phyloP scores from a whole-genome alignment of 192 early-diverging fungal species.

The Backusella westeae region DNA sequence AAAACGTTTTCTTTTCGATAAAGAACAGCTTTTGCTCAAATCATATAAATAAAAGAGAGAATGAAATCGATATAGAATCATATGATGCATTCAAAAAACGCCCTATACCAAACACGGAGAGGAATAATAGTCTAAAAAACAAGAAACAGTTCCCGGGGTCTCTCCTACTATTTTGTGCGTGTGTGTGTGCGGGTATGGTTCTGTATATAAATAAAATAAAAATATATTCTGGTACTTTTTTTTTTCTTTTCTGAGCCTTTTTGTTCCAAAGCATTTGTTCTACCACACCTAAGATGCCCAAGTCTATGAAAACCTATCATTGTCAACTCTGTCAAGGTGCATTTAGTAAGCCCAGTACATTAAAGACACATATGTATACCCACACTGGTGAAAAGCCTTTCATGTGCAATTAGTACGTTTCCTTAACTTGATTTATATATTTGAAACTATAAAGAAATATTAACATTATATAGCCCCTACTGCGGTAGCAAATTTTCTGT shows the following conservation, averaged over 20 bases:
- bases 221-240: neutral
- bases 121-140: neutral
- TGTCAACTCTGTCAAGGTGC: neutral
- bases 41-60: too few species aligned
- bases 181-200: neutral
- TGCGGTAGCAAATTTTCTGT: neutral
- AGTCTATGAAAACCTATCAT: neutral
- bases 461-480: neutral
- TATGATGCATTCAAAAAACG: neutral
- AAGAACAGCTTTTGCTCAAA: neutral
- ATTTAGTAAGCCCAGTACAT: neutral
- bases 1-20: neutral
- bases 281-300: neutral
- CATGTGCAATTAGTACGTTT: conserved; percentile 42
- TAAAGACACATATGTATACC: conserved; percentile 55
- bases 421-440: neutral
- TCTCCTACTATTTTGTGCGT: neutral
- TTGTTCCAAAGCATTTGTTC: neutral
- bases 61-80: too few species aligned
- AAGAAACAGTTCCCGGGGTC: too few species aligned
- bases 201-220: neutral
- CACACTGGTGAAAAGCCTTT: conserved; percentile 79
- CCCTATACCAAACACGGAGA: neutral
- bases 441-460: neutral
- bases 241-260: neutral